A percentile compares a stretch with the other conserved stretches of the same genome.
Evolutionary conservation across 306 rosid species (phyloP).

Genomic region (Gillenia trifoliata): DNA sequence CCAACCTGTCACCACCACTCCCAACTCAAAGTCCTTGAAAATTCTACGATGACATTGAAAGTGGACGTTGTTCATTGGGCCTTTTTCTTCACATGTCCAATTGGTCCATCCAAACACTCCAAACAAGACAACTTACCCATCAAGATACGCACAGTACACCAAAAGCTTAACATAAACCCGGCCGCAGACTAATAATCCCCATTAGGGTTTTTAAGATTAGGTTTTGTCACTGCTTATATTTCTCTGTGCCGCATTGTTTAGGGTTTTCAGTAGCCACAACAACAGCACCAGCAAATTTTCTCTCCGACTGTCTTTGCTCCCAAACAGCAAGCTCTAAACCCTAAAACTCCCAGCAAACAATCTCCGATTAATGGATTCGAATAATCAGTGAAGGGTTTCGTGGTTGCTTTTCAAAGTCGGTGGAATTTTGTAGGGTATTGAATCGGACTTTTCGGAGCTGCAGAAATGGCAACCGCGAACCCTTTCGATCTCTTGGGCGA

Average conservation of each 20-base stretch:
- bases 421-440: slow-evolving; percentile 13
- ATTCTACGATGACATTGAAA: too few species aligned
- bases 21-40: too few species aligned
- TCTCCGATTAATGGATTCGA: slow-evolving; percentile 27
- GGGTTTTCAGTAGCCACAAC: slow-evolving; percentile 31
- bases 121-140: neutral
- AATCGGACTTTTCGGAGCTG: slow-evolving; percentile 18
- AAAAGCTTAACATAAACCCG: neutral
- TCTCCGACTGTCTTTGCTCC: neutral
- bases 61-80: too few species aligned
- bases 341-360: neutral
- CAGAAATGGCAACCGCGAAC: slow-evolving; percentile 52
- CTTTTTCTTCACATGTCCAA: too few species aligned
- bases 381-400: slow-evolving; percentile 23
- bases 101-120: neutral
- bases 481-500: slow-evolving; percentile 58
- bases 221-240: slow-evolving; percentile 11
- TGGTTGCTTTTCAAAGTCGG: slow-evolving; percentile 30
- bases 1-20: too few species aligned
- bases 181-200: slow-evolving; percentile 11
- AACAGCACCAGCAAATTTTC: neutral
- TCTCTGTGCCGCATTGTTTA: slow-evolving; percentile 45
- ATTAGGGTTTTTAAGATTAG: slow-evolving; percentile 46
- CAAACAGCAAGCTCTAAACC: neutral
- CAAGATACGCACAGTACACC: neutral